A percentile compares a stretch with the other conserved stretches of the same genome.
Conservation (phyloP, 108 stramenopile genomes). For the Licmophora abbreviata region DNA sequence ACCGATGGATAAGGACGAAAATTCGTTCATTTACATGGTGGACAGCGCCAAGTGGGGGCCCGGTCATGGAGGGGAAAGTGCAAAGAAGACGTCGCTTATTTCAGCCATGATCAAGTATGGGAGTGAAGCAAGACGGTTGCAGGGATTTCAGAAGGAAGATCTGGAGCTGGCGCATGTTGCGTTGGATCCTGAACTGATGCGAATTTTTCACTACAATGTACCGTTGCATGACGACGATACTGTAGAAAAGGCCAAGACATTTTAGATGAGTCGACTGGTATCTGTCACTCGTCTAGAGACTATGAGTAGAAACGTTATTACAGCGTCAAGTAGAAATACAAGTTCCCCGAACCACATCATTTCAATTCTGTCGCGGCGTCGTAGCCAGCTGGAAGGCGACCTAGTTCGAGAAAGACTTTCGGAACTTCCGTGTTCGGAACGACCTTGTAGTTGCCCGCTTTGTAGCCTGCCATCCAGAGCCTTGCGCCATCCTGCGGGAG, state of each 20-base stretch:
- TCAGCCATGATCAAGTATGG: slow-evolving; percentile 18
- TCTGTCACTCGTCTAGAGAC: too few species aligned
- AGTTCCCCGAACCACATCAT: too few species aligned
- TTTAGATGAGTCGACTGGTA: too few species aligned
- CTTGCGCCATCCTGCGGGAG: too few species aligned
- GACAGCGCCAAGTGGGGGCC: not conserved
- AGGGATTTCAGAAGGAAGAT: slow-evolving; percentile 14
- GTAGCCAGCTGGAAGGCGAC: too few species aligned
- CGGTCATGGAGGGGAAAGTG: not conserved
- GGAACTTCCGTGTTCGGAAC: not conserved
- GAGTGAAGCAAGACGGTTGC: not conserved
- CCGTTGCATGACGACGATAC: too few species aligned
- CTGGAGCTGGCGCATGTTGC: slow-evolving; percentile 26
- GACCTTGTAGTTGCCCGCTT: not conserved
- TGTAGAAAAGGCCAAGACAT: too few species aligned
- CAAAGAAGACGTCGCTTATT: slow-evolving; percentile 11
- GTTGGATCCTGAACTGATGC: slow-evolving; percentile 56
- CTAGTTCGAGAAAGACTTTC: not conserved
- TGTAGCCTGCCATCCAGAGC: slow-evolving; percentile 3
- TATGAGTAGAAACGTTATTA: too few species aligned
- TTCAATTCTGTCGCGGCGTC: too few species aligned
- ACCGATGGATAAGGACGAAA: slow-evolving; percentile 1
- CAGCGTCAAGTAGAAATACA: too few species aligned
- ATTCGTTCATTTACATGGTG: too few species aligned
- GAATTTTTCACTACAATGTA: slow-evolving; percentile 35